Percentiles rank a stretch among this genome's conserved stretches.
These are phyloP conservation scores for Picochlorum sp. DNA, from an alignment of 139 green algal species.

Conservation along the genomic window DNA sequence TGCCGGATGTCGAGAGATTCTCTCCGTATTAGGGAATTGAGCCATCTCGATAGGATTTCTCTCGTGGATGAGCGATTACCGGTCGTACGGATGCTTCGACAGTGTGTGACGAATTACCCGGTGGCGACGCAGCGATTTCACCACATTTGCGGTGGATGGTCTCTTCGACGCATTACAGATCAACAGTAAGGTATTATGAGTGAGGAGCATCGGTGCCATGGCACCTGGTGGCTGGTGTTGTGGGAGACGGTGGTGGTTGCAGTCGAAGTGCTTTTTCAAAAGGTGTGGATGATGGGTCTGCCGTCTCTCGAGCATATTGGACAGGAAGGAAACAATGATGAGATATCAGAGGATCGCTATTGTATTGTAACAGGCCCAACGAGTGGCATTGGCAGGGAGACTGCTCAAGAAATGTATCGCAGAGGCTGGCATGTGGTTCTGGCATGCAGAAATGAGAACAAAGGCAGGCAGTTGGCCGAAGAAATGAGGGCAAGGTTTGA, in stretches of 20 bases:
- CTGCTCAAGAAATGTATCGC: conserved; percentile 44
- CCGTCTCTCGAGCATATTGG: conserved; percentile 40
- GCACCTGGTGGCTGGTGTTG: too few species aligned
- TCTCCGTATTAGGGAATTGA: too few species aligned
- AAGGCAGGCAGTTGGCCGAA: conserved; percentile 37
- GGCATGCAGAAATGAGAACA: conserved; percentile 49
- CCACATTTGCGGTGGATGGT: too few species aligned
- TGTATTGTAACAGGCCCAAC: conserved; percentile 72
- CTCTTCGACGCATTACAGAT: too few species aligned
- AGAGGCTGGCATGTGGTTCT: conserved; percentile 60
- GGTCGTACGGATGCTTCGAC: too few species aligned
- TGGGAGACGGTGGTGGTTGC: too few species aligned
- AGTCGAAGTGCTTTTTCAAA: too few species aligned
- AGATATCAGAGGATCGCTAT: conserved; percentile 13
- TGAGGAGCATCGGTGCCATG: neutral
- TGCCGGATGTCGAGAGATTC: too few species aligned
- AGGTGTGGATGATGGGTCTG: conserved; percentile 40
- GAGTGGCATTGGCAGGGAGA: conserved; percentile 69
- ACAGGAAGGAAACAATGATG: conserved; percentile 27
- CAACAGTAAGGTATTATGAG: neutral
- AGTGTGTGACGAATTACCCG: too few species aligned
- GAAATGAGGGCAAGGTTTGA: conserved; percentile 28
- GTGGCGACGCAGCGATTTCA: too few species aligned
- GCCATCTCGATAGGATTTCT: too few species aligned
- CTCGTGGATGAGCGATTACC: too few species aligned